Percentiles rank a stretch among this genome's conserved stretches.
phyloP scores from a whole-genome alignment of 345 rosid genomes.

The Carallia brachiata region DNA sequence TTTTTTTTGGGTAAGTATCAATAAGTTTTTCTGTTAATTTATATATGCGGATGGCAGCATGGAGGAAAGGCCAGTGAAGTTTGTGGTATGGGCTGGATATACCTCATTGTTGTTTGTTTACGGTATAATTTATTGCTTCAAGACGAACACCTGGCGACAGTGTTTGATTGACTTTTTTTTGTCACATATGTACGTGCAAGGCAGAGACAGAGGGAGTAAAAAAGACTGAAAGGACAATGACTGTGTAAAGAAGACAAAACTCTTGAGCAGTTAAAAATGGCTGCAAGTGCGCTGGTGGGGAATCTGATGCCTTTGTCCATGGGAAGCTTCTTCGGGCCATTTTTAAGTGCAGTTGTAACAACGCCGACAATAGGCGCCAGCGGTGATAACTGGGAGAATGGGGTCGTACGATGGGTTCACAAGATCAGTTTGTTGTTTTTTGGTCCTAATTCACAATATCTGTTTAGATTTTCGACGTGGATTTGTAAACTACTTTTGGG shows the following conservation, averaged over 20 bases:
- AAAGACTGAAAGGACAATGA: neutral
- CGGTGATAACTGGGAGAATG: too few relatives aligned
- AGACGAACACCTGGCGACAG: slow-evolving; percentile 7
- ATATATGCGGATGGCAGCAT: too few relatives aligned
- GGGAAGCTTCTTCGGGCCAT: slow-evolving; percentile 16
- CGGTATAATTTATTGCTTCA: neutral
- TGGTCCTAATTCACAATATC: too few relatives aligned
- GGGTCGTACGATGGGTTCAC: too few relatives aligned
- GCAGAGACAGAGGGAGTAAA: neutral
- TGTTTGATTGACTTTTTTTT: slow-evolving; percentile 19
- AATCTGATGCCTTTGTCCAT: slow-evolving; percentile 5
- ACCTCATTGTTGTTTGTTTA: neutral
- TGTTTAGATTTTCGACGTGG: too few relatives aligned
- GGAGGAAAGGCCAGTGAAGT: neutral
- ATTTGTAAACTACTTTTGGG: too few relatives aligned
- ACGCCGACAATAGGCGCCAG: too few relatives aligned
- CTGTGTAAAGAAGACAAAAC: neutral
- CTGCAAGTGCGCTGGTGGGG: slow-evolving; percentile 22
- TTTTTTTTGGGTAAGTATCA: too few relatives aligned
- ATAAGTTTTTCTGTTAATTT: too few relatives aligned
- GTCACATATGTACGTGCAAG: neutral
- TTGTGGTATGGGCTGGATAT: neutral
- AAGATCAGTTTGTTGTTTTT: too few relatives aligned
- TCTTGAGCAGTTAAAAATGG: slow-evolving; percentile 24
- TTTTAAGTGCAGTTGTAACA: too few relatives aligned